A percentile compares a stretch with the other conserved stretches of the same genome.
phyloP scores from a whole-genome alignment of 345 rosid species.

The Eucalyptus caleyi region DNA sequence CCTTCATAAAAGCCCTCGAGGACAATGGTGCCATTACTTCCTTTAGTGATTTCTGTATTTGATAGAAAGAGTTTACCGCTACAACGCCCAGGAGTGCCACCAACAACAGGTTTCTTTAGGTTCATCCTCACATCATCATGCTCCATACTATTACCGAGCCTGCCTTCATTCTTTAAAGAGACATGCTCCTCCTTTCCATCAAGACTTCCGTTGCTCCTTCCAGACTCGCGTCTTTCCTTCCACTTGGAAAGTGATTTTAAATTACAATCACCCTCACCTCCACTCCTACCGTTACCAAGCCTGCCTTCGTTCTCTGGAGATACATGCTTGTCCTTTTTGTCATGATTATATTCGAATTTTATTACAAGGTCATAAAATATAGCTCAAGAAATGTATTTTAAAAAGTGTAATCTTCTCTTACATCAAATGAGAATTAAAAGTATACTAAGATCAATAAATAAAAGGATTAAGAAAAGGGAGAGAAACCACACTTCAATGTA shows the following conservation, averaged over 20 bases:
- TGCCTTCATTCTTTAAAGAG: slow-evolving; percentile 13
- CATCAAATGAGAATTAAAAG: too few relatives aligned
- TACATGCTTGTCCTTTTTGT: neutral
- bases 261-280: too few relatives aligned
- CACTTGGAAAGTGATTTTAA: neutral
- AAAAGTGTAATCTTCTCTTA: too few relatives aligned
- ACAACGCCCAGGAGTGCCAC: slow-evolving; percentile 37
- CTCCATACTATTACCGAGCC: slow-evolving; percentile 7
- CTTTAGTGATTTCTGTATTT: slow-evolving; percentile 71
- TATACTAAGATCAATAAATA: too few relatives aligned
- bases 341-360: neutral
- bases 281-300: slow-evolving; percentile 2
- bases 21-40: slow-evolving; percentile 82
- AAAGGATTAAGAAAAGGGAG: too few relatives aligned
- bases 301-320: slow-evolving; percentile 1
- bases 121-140: slow-evolving; percentile 17
- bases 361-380: too few relatives aligned
- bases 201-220: slow-evolving; percentile 22
- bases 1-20: slow-evolving; percentile 87
- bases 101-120: slow-evolving; percentile 24
- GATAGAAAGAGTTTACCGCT: slow-evolving; percentile 67
- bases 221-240: slow-evolving; percentile 38
- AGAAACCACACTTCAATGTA: too few relatives aligned
- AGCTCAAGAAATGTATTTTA: too few relatives aligned
- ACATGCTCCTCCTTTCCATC: slow-evolving; percentile 17